Conservation (phyloP, 139 green algal species). For the Axilococcus clingmanii region DNA sequence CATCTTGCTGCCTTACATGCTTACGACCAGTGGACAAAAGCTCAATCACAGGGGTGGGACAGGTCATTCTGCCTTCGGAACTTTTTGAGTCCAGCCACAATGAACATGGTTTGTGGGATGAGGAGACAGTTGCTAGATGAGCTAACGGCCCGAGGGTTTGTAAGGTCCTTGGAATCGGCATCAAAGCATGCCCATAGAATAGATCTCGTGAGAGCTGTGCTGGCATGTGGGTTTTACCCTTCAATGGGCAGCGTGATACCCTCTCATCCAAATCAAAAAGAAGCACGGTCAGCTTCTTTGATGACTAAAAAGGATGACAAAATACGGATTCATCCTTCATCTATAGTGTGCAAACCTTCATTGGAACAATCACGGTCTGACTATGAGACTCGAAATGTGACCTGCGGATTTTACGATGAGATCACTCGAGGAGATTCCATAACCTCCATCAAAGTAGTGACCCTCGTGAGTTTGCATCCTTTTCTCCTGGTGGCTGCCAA, state of each 20-base stretch:
- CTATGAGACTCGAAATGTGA: not conserved
- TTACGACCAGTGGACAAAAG: conserved; percentile 37
- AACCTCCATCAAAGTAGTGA: conserved; percentile 37
- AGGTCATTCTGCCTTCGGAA: conserved; percentile 29
- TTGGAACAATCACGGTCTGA: not conserved
- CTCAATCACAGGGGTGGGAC: conserved; percentile 13
- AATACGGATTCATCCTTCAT: conserved; percentile 35
- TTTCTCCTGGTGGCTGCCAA: conserved; percentile 33
- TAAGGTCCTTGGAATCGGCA: conserved; percentile 16
- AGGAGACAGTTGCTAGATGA: conserved; percentile 50
- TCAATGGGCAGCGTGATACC: conserved; percentile 20
- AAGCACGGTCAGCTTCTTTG: conserved; percentile 10
- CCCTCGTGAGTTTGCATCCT: conserved; percentile 25
- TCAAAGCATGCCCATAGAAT: conserved; percentile 12
- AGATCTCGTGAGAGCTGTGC: conserved; percentile 35
- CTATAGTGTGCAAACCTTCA: conserved; percentile 27
- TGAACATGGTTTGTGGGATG: conserved; percentile 68
- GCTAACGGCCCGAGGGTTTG: conserved; percentile 35
- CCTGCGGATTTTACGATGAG: conserved; percentile 40
- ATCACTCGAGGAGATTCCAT: conserved; percentile 38
- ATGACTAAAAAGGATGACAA: conserved; percentile 32
- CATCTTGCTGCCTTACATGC: conserved; percentile 51
- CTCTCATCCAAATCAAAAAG: not conserved
- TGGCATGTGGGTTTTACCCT: conserved; percentile 43
- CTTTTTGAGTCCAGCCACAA: conserved; percentile 47